phyloP scores from a whole-genome alignment of 2,329 filamentous ascomycete species.

The Fusarium armeniacum region DNA sequence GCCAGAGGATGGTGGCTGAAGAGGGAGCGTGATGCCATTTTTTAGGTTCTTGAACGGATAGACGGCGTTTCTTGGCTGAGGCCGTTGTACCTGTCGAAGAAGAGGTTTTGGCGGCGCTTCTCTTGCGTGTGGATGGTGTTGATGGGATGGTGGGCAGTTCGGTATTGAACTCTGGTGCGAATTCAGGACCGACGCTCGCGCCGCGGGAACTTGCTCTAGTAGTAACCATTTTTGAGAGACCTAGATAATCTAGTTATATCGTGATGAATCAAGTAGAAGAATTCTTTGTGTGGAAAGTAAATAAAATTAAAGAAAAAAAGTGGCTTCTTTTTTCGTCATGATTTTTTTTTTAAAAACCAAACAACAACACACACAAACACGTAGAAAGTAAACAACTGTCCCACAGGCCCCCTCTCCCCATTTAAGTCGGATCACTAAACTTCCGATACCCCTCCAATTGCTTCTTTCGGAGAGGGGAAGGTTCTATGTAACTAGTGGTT shows the following conservation, averaged over 20 bases:
- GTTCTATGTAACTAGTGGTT: conserved; percentile 21
- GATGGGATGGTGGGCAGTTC: conserved; percentile 22
- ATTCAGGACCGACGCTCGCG: conserved; percentile 48
- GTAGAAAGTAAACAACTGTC: background rate
- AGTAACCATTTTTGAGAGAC: conserved; percentile 53
- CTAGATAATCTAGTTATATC: too few relatives aligned
- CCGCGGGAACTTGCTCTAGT: conserved; percentile 56
- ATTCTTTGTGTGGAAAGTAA: background rate
- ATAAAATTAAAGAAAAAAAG: background rate
- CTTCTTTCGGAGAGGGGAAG: conserved; percentile 20
- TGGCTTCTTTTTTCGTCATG: background rate
- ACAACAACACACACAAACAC: background rate
- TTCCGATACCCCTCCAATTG: conserved; percentile 12
- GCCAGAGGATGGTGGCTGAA: conserved; percentile 72
- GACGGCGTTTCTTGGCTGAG: conserved; percentile 29
- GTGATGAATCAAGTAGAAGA: too few relatives aligned
- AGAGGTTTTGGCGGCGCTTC: conserved; percentile 24
- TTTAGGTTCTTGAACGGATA: conserved; percentile 4
- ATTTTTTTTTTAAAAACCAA: background rate
- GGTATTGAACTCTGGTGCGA: conserved; percentile 16
- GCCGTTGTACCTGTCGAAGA: conserved; percentile 18
- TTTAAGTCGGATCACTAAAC: conserved; percentile 20
- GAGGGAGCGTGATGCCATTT: conserved; percentile 64
- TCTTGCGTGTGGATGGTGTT: conserved; percentile 38
- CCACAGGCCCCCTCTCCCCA: background rate